Percentiles rank a stretch among this genome's conserved stretches.
These are phyloP conservation scores for Pelargonium myrrhifolium DNA, from an alignment of 441 rosid genomes.

Conservation along the genomic window DNA sequence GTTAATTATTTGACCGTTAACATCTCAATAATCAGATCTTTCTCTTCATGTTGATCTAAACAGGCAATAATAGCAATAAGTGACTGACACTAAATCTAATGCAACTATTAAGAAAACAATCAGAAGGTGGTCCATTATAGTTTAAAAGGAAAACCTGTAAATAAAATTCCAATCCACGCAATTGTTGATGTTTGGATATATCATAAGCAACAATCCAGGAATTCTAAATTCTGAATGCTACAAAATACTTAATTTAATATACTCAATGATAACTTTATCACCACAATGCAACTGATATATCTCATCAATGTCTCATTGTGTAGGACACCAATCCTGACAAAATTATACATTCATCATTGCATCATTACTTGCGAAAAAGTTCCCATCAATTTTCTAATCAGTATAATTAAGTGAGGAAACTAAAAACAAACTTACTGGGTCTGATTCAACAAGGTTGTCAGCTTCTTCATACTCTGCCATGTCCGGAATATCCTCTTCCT, in stretches of 20 bases:
- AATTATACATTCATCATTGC: neutral
- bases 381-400: conserved; percentile 2
- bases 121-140: neutral
- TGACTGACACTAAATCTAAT: neutral
- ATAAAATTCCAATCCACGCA: neutral
- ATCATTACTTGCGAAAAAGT: neutral
- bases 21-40: neutral
- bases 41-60: neutral
- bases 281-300: neutral
- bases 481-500: conserved; percentile 90
- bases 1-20: conserved; percentile 11
- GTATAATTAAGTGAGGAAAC: neutral
- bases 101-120: neutral
- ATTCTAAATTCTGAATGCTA: neutral
- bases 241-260: neutral
- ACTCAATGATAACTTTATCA: neutral
- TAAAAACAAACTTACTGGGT: conserved; percentile 48
- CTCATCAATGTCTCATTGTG: neutral
- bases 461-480: conserved; percentile 81
- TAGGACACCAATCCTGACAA: conserved; percentile 1
- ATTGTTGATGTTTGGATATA: neutral
- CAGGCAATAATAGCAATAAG: neutral
- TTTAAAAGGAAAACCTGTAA: neutral
- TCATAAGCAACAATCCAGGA: neutral
- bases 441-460: conserved; percentile 60